Evolutionary conservation across 129 eudicot species (phyloP), one percentile per base, ranked within the genome.

Genomic region (Apium graveolens): DNA sequence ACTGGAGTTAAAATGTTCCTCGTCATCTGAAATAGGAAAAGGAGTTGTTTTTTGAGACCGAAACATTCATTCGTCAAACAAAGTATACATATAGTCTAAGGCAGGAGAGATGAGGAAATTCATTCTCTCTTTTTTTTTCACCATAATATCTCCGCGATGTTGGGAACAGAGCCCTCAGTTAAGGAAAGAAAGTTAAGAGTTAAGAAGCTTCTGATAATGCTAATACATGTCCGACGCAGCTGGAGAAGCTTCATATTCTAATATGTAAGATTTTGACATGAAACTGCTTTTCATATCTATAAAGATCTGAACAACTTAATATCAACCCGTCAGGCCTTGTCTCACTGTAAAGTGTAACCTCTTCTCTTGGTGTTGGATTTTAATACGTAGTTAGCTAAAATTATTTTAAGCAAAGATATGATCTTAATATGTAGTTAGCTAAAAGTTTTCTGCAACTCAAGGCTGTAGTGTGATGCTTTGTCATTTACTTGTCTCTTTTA

Each of bases 171-270:
- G 68, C 32, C 11, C 68, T 60, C 32, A 11, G 68, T 10, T 60
- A 26, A 60, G 31, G 68, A 60, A 60, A 60, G 68, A 60, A n/a
- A 60, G 31, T 60, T 60, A n/a, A 6, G 68, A 16, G 11, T 60
- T 53, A 53, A 53, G 62, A 60, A 11, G 68, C 68, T 60, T 60
- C 68, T 60, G 68, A n/a, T n/a, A 60, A 60, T 60, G 68, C 14
- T 60, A n/a, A 60, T 60, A 26, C 68, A 60, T 60, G 68, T 60
- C 26, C 31, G 34, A n/a, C 13, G 17, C 68, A n/a, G 68, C 68
- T 11, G 32, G 68, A 60, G 32, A 60, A 60, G 32, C 68, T n/a
- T 60, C 68, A 60, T 60, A n/a, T n/a, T 60, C 29, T 60, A 26
- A n/a, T 60, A 60, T 26, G 68, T 60, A 60, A 60, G 68, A 16